Evolutionary conservation across 495 filamentous ascomycete species (phyloP), one percentile per base, ranked within the genome.

Genomic region (Apiosordaria backusii): DNA sequence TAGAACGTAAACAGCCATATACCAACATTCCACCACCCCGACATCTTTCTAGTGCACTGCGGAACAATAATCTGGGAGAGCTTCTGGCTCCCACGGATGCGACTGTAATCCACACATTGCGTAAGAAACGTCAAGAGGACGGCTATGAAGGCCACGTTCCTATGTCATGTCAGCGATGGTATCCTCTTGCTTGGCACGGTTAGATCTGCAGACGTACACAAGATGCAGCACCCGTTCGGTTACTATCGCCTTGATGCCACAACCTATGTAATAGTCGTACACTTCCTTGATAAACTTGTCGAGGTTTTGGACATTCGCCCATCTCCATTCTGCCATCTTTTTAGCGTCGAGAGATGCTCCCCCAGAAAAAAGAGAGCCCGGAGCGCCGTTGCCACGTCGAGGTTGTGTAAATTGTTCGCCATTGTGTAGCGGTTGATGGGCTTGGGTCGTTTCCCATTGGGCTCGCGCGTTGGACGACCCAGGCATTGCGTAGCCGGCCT

Each of bases 281-380:
- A 97, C 94, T 63, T 97, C 90, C 67, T 85, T 83, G 57, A 99
- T 84, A 75, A 97, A 98, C 66, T 88, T 89, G 75, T 99, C 95
- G 65, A 99, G 79, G 72, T 98, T 95, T 55, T 88, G 86, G 29
- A 96, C 91, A 72, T 97, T 97, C 64, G 91, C 90, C 92, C 95
- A 99, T 73, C 89, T 88, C 90, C 93, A 98, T 84, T 97, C 88
- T 3, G 95, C 94, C 76, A 88, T 91, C 70, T 93, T 88, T 77
- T 89, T 90, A 15, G 89, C 88, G 71, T 88, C 87, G 76, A 70
- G 86, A 68, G 60, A 79, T 76, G 73, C 71, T 53, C 69, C 67
- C 70, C 40, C 80, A 72, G 67, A 75, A 64, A 72, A 77, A 70
- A 66, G 75, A 65, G 59, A 74, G 70, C 60, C 72, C 23, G 69